Evolutionary conservation across 140 eudicot genomes (phyloP).

Genomic region (Flaveria floridana): DNA sequence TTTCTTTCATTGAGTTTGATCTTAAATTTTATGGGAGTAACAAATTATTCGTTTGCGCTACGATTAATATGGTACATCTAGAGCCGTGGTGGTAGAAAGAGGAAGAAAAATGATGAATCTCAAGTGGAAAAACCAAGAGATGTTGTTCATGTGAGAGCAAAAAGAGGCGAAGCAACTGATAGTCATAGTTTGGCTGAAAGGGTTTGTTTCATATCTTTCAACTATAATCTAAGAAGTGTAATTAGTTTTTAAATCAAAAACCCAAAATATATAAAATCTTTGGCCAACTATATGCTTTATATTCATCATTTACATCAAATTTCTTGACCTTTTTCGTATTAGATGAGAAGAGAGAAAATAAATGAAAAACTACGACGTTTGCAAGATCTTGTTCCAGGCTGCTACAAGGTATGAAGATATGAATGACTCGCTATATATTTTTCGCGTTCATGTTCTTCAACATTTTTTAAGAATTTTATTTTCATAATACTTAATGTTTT

Average conservation of each 20-base stretch:
- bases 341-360: slow-evolving; percentile 83
- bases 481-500: no score
- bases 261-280: neutral
- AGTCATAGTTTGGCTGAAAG: slow-evolving; percentile 97
- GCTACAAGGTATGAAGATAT: slow-evolving; percentile 66
- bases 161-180: slow-evolving; percentile 97
- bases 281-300: neutral
- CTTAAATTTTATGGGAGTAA: neutral
- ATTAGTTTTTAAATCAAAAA: neutral
- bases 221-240: neutral
- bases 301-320: neutral
- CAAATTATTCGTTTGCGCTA: neutral
- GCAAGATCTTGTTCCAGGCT: slow-evolving; percentile 95
- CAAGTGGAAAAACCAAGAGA: slow-evolving; percentile 56
- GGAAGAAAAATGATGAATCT: slow-evolving; percentile 52
- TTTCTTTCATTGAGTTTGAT: neutral
- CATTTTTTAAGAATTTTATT: neutral
- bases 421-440: neutral
- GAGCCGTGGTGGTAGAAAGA: slow-evolving; percentile 63
- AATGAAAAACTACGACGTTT: slow-evolving; percentile 73
- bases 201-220: slow-evolving; percentile 43
- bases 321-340: neutral
- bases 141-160: slow-evolving; percentile 96
- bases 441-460: neutral
- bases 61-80: neutral